phyloP scores from a whole-genome alignment of 768 basidiomycete species.

The Trametes sanguinea region DNA sequence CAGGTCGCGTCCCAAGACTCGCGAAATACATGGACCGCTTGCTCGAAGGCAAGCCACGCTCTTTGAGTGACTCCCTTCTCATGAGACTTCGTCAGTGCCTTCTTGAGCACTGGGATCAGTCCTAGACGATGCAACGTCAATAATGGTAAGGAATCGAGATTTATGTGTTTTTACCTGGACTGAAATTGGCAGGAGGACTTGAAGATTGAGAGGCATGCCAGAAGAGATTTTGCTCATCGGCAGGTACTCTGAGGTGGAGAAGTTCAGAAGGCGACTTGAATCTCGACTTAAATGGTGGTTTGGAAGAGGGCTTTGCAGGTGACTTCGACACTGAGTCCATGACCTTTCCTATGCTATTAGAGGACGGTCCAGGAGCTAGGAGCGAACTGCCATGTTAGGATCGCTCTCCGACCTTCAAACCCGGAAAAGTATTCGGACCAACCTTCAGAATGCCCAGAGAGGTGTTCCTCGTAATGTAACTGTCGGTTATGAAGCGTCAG shows the following conservation, averaged over 20 bases:
- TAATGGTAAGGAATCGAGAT: not conserved
- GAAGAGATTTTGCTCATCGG: slow-evolving; percentile 50
- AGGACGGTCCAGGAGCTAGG: no score
- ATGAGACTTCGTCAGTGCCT: slow-evolving; percentile 54
- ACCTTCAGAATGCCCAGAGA: slow-evolving; percentile 28
- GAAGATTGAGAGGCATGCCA: slow-evolving; percentile 56
- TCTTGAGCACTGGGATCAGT: slow-evolving; percentile 63
- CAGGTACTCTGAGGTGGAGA: not conserved
- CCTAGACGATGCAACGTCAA: slow-evolving; percentile 40
- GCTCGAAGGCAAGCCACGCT: slow-evolving; percentile 66
- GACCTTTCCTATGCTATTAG: not conserved
- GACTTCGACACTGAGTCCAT: not conserved
- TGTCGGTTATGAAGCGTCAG: slow-evolving; percentile 44
- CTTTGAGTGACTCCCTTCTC: slow-evolving; percentile 49
- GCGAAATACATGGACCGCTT: slow-evolving; percentile 56
- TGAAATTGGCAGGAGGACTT: slow-evolving; percentile 56
- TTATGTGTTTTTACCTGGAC: slow-evolving; percentile 50
- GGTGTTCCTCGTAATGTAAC: slow-evolving; percentile 59
- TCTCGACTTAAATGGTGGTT: not conserved
- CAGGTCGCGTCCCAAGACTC: slow-evolving; percentile 66
- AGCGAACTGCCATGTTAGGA: not conserved
- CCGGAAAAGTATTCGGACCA: not conserved
- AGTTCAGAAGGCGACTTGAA: slow-evolving; percentile 1
- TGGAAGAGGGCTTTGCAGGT: not conserved
- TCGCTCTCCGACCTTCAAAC: no score